Evolutionary conservation across 352 stramenopile genomes (phyloP), one percentile per base, ranked within the genome.

Genomic region (Blastocystis sp.): DNA sequence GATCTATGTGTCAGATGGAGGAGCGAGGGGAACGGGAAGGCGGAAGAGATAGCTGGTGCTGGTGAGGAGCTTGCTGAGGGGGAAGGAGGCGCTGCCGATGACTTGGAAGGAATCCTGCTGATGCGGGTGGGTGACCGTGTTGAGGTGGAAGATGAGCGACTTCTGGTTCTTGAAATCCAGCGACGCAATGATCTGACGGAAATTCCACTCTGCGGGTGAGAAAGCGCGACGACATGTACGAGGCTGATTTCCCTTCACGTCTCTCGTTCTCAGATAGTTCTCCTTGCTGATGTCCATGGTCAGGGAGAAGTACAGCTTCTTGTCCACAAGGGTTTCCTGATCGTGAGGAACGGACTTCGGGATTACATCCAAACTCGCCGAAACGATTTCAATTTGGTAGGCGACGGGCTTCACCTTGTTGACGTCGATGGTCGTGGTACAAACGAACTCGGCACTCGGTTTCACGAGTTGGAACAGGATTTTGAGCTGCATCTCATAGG

Each of bases 381-480:
- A 85, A 4, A 45, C 24, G 1, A 85, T 69, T n/a, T 85, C 74
- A n/a, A 85, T 67, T 10, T 85, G 45, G 12, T 67, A 50, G 45
- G 74, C 74, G 21, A 85, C 50, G 3, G 74, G 74, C n/a, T 67
- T 67, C 35, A 85, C 6, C 21, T 50, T 13, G 24, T 31, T 67
- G 0, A 33, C 55, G 31, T 66, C 50, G 9, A 55, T 16, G 33
- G 35, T 45, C 16, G 35, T 45, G 3, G 60, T n/a, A 85, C n/a
- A 10, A 59, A 33, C n/a, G 66, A 85, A 85, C 26, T 67, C 24
- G 12, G 74, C 65, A 13, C 31, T 33, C 19, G 74, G 74, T 39
- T 85, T 85, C 0, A 85, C 74, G 29, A 85, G 60, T 67, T 85
- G 74, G 29, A 85, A 67, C 55, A 85, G n/a, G 12, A 85, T 67